Evolutionary conservation across 768 basidiomycete species (phyloP).

Genomic region (Leucocoprinus leucothites): DNA sequence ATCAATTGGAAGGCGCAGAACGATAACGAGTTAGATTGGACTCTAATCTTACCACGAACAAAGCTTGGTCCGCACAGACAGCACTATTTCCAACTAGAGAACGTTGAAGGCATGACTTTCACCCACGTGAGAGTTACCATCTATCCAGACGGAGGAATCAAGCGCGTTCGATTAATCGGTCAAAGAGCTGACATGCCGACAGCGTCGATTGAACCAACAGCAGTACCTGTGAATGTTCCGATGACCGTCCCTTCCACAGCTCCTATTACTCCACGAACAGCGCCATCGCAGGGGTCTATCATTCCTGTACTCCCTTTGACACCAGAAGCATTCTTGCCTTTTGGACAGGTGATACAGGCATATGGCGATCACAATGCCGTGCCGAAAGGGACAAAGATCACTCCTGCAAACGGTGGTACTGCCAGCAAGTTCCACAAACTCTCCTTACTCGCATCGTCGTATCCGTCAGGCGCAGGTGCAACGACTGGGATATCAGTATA

Average conservation of each 20-base stretch:
- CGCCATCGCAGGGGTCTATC: conserved; percentile 16
- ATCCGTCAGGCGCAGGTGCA: conserved; percentile 54
- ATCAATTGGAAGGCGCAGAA: conserved; percentile 35
- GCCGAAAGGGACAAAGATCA: conserved; percentile 68
- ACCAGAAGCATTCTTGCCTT: conserved; percentile 81
- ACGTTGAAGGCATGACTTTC: conserved; percentile 52
- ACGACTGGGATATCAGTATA: conserved; percentile 80
- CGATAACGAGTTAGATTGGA: conserved; percentile 58
- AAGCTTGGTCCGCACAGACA: conserved; percentile 87
- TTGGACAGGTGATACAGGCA: conserved; percentile 90
- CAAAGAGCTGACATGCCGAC: conserved; percentile 29
- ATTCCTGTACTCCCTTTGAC: conserved; percentile 72
- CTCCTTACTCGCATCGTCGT: conserved; percentile 63
- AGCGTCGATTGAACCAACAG: conserved; percentile 4
- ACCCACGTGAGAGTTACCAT: conserved; percentile 89
- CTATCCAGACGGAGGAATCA: conserved; percentile 93
- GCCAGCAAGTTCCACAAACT: conserved; percentile 94
- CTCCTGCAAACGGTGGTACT: conserved; percentile 84
- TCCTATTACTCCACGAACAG: neutral
- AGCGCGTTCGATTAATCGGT: conserved; percentile 85
- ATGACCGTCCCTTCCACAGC: neutral
- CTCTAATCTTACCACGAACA: conserved; percentile 65
- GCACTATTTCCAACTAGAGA: conserved; percentile 84
- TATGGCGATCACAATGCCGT: conserved; percentile 66
- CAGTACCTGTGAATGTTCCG: neutral